phyloP scores from a whole-genome alignment of 345 rosid species.

The Acer negundo region DNA sequence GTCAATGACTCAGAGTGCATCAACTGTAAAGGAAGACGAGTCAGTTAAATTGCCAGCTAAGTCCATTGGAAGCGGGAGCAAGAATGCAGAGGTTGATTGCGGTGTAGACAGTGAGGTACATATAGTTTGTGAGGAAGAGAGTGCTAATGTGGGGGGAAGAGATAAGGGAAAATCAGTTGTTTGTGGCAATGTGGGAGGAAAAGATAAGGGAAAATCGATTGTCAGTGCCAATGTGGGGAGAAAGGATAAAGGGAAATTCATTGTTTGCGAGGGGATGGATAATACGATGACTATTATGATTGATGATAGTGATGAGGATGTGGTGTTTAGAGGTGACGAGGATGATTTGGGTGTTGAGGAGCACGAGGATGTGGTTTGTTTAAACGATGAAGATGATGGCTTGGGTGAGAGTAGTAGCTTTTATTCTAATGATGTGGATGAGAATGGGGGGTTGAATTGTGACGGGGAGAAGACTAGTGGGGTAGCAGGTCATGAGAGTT shows the following conservation, averaged over 20 bases:
- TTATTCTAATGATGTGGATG: background rate
- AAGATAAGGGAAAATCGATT: background rate
- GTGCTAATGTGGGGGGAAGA: background rate
- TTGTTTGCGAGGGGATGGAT: background rate
- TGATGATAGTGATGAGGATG: slow-evolving; percentile 6
- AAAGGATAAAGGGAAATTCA: background rate
- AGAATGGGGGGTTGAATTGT: background rate
- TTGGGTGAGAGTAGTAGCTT: background rate
- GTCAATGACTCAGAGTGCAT: background rate
- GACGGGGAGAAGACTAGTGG: background rate
- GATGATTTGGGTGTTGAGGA: too few species aligned
- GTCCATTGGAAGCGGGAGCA: too few species aligned
- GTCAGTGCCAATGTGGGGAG: background rate
- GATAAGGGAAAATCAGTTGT: too few species aligned
- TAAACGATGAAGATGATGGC: slow-evolving; percentile 12
- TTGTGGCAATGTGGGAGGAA: too few species aligned
- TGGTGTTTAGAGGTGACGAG: background rate
- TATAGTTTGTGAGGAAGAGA: background rate
- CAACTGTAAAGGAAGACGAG: background rate
- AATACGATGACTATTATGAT: background rate
- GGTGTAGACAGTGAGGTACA: background rate
- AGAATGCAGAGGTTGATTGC: background rate
- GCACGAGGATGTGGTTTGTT: background rate
- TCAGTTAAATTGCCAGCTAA: background rate
- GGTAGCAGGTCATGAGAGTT: background rate